Base-by-base conservation (phyloP, 768 basidiomycete genomes). In the Cubamyces lactineus region DNA sequence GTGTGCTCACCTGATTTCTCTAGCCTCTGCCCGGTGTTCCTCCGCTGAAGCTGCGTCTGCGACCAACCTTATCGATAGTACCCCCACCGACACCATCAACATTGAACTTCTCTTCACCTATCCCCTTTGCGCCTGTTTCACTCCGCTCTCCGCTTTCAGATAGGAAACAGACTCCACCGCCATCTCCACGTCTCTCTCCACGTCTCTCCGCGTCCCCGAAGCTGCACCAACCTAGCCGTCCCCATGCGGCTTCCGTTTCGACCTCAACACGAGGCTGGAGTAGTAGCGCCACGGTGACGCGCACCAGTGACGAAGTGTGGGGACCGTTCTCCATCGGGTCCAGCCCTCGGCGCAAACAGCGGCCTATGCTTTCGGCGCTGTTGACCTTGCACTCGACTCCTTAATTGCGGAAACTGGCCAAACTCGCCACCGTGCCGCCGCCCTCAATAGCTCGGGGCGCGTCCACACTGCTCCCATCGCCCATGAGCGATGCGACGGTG, bases 301-400 rank as follows among this genome's bases (percentile, higher is more conserved):
- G 43, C 41, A 48, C 40, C 39, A 42, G 17, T 43, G 59, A 47
- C 34, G 64, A 65, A 26, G 5, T 34, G 24, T 46, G 51, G 54
- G 52, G 54, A 24, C 23, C 61, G 5, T 41, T 42, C 66, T 42
- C 57, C 6, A 48, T 59, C 13, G 60, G 53, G 58, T 59, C 59
- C 24, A 65, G 63, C 28, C 66, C 63, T 5, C 50, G 49, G 49
- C 55, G 65, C 50, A 67, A 59, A 30, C 57, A 53, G 15, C 70
- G 71, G 7, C 69, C 71, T 3, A 57, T 56, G 2, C 67, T 72
- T 0, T 61, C 69, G 1, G 54, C 56, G 48, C 64, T 72, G 6
- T 43, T 68, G n/a, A 68, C 66, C 12, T 70, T 70, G 4, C 63
- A 54, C 15, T 72, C 71, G 5, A 63, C 67, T 8, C 70, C 70